Conservation (phyloP, 805 yeast genomes). For the Saturnispora sekii region DNA sequence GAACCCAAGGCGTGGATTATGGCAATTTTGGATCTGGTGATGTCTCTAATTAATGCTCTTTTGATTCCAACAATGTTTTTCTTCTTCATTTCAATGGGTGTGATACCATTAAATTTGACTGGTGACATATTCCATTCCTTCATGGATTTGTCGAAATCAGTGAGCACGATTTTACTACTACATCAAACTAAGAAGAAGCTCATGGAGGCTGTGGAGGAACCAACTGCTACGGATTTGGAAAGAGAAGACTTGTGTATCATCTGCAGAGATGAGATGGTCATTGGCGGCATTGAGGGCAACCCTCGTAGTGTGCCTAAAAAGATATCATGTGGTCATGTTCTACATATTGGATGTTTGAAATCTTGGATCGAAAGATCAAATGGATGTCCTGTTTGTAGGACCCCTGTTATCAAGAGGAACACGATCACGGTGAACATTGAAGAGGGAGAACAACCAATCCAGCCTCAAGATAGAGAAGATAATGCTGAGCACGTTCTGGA, state of each 20-base stretch:
- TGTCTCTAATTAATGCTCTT: slow-evolving; percentile 26
- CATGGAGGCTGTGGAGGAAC: slow-evolving; percentile 53
- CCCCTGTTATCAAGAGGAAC: slow-evolving; percentile 40
- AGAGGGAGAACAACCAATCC: background rate
- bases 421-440: background rate
- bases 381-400: slow-evolving; percentile 87
- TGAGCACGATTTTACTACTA: slow-evolving; percentile 30
- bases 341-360: slow-evolving; percentile 83
- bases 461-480: too few relatives aligned
- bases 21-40: slow-evolving; percentile 40
- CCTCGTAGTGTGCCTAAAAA: slow-evolving; percentile 57
- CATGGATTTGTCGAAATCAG: slow-evolving; percentile 24
- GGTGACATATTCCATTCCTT: slow-evolving; percentile 24
- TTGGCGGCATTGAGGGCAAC: slow-evolving; percentile 24
- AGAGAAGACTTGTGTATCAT: slow-evolving; percentile 71
- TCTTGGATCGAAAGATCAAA: slow-evolving; percentile 90
- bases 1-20: slow-evolving; percentile 55
- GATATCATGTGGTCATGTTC: slow-evolving; percentile 74
- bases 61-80: slow-evolving; percentile 30
- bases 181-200: slow-evolving; percentile 46
- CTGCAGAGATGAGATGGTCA: slow-evolving; percentile 82
- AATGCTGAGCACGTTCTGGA: too few relatives aligned
- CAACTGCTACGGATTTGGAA: slow-evolving; percentile 50
- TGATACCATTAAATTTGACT: slow-evolving; percentile 25
- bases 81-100: slow-evolving; percentile 34